Evolutionary conservation across 495 filamentous ascomycete genomes (phyloP), one percentile per base, ranked within the genome.

Genomic region (Penicillium herquei): DNA sequence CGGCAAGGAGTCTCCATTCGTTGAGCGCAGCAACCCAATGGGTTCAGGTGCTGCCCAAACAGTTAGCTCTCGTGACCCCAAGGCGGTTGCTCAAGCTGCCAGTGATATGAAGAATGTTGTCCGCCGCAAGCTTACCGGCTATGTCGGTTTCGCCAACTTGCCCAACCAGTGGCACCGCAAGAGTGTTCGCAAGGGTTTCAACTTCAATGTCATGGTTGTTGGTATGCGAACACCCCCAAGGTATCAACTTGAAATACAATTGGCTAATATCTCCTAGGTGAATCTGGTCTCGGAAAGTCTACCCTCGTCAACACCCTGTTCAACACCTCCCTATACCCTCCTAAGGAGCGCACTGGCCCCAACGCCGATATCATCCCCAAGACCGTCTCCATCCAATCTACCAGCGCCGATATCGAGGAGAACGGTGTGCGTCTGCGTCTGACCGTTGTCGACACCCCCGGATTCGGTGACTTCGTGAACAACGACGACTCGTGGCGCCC

Each of bases 181-280:
- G 87, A 96, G 92, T 83, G 95, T 98, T 65, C 89, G 94, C 69
- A 98, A 98, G 75, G 94, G 94, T 55, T 98, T 98, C 86, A 98
- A 98, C 83, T 98, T 98, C 83, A 98, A 98, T 70, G 94, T 98
- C 55, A 98, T 98, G 94, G 94, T 98, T 74, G 94, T 98, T 74
- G 94, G 94, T 98, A 81, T 66, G 80, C 78, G 16, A 49, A 46
- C 16, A 11, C 4, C 14, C 26, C 32, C 47, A 39, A 16, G 21
- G 21, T 26, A 21, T 37, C 39, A 34, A 46, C n/a, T n/a, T 54
- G 35, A 11, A 40, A 41, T 13, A n/a, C 11, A 6, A 34, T 21
- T 8, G 0, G 14, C 50, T 52, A 44, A 42, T 31, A 34, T 10
- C 3, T 9, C 17, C 31, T 18, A 98, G 94, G 94, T 86, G 94